Evolutionary conservation across 805 yeast species (phyloP).

Genomic region (Monosporozyma servazzii): DNA sequence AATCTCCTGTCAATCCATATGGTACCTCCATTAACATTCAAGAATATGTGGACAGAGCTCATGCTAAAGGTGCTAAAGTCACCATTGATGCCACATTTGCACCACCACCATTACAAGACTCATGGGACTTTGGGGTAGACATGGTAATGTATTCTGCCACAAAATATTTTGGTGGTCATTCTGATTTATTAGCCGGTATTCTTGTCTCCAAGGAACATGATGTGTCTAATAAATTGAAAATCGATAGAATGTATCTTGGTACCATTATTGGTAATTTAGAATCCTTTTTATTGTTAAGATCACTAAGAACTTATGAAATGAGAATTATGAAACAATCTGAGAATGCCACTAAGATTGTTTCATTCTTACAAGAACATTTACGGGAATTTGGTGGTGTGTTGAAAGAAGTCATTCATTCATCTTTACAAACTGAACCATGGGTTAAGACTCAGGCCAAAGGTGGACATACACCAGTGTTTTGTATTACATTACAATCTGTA

Average conservation of each 20-base stretch:
- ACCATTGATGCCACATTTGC: conserved; percentile 85
- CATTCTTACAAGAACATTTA: conserved; percentile 44
- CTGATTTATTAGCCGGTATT: conserved; percentile 79
- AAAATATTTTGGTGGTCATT: conserved; percentile 92
- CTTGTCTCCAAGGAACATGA: conserved; percentile 52
- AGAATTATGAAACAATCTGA: conserved; percentile 59
- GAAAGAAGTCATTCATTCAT: conserved; percentile 54
- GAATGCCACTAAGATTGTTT: conserved; percentile 54
- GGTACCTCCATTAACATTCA: conserved; percentile 58
- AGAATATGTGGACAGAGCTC: conserved; percentile 61
- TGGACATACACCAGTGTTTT: conserved; percentile 67
- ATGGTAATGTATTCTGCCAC: conserved; percentile 89
- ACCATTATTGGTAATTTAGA: conserved; percentile 75
- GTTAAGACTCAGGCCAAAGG: conserved; percentile 58
- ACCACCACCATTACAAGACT: conserved; percentile 81
- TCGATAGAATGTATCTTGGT: conserved; percentile 66
- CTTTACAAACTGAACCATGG: conserved; percentile 62
- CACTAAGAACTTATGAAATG: conserved; percentile 70
- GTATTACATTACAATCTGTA: conserved; percentile 44
- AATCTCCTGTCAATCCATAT: conserved; percentile 82
- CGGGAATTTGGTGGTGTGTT: conserved; percentile 39
- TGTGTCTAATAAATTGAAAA: conserved; percentile 38
- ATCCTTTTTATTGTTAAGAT: conserved; percentile 61
- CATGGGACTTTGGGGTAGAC: conserved; percentile 78
- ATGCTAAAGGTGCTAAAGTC: conserved; percentile 62